A percentile compares a stretch with the other conserved stretches of the same genome.
phyloP scores from a whole-genome alignment of 176 grass and related monocot species.

The Tuctoria greenei region DNA sequence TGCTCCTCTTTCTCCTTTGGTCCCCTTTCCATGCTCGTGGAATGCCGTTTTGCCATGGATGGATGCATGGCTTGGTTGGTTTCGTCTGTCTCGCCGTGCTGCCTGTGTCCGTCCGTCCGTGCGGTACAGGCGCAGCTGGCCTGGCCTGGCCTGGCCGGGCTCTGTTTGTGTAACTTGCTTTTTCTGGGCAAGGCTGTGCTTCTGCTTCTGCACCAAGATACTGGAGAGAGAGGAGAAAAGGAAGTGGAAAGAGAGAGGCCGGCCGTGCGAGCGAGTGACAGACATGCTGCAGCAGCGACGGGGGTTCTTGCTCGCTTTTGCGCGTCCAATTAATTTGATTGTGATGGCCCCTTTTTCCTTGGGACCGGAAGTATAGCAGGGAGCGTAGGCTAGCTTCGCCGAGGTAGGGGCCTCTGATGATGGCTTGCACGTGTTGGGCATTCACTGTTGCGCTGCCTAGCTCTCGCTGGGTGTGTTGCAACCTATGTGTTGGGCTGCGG shows the following conservation, averaged over 20 bases:
- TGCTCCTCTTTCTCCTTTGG: too few species aligned
- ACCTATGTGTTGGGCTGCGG: too few species aligned
- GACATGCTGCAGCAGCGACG: background rate
- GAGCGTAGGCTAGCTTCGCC: background rate
- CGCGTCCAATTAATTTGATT: background rate
- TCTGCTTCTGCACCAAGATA: background rate
- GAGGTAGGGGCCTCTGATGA: background rate
- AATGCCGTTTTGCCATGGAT: constrained; percentile 19
- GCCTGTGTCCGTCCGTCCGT: background rate
- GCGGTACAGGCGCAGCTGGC: constrained; percentile 12
- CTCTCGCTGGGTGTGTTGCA: too few species aligned
- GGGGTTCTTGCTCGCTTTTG: background rate
- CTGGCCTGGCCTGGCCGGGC: background rate
- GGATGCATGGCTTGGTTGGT: background rate
- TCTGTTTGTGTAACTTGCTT: background rate
- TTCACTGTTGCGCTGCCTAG: background rate
- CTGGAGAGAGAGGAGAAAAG: background rate
- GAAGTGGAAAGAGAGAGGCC: too few species aligned
- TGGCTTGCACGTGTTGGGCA: constrained; percentile 13
- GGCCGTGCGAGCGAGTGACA: background rate
- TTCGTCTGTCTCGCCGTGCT: background rate
- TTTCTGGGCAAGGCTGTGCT: constrained; percentile 13
- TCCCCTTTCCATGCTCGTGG: background rate
- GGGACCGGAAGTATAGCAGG: background rate
- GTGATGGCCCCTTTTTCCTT: constrained; percentile 5